Conservation (phyloP, 805 yeast species). For the Hanseniaspora clermontiae region DNA sequence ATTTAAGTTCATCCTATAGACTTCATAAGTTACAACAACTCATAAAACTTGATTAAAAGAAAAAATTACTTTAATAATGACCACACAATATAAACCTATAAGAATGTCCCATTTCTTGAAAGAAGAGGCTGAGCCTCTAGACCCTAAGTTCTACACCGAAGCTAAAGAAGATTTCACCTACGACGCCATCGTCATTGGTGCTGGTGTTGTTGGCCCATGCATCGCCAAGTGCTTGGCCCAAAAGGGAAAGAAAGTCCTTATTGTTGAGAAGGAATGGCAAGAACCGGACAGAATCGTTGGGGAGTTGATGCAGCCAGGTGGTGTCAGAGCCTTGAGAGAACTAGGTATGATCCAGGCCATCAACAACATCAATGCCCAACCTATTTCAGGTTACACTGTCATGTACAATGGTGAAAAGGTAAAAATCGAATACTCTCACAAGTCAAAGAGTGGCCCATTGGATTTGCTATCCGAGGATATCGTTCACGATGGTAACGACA, state of each 20-base stretch:
- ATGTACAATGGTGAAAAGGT: conserved; percentile 49
- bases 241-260: conserved; percentile 69
- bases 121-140: conserved; percentile 7
- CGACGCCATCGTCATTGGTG: conserved; percentile 90
- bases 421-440: conserved; percentile 58
- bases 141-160: conserved; percentile 18
- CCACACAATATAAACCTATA: conserved; percentile 3
- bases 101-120: conserved; percentile 10
- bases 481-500: conserved; percentile 48
- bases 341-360: conserved; percentile 63
- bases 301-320: conserved; percentile 92
- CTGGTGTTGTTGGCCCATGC: conserved; percentile 96
- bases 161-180: conserved; percentile 31
- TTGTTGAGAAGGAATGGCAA: conserved; percentile 76
- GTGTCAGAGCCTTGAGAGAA: conserved; percentile 69
- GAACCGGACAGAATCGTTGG: conserved; percentile 96
- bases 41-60: neutral
- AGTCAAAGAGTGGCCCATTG: conserved; percentile 35
- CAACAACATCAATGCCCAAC: conserved; percentile 47
- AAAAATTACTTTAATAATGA: neutral
- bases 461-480: conserved; percentile 40
- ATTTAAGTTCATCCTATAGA: neutral
- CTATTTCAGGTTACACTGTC: conserved; percentile 70
- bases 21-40: neutral
- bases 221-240: conserved; percentile 81